Evolutionary conservation across 2,329 filamentous ascomycete species (phyloP).

Genomic region (Hymenoscyphus fructigenus): DNA sequence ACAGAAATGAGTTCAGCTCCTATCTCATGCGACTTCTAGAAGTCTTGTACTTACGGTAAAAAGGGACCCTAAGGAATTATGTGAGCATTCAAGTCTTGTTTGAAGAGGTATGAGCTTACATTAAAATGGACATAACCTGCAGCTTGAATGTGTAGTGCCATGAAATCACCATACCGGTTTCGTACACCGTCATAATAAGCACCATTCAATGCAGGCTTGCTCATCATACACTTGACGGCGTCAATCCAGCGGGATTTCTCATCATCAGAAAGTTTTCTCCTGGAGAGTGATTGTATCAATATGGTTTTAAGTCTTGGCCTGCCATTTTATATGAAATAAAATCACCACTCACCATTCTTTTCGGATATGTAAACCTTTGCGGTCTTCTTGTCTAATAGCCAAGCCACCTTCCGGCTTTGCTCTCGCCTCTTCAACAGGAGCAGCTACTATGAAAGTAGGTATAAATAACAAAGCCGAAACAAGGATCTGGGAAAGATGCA

Average conservation of each 20-base stretch:
- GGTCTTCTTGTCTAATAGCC: background rate
- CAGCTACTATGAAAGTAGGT: background rate
- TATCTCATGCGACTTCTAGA: background rate
- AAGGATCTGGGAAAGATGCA: background rate
- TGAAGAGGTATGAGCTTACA: slow-evolving; percentile 14
- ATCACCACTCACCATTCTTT: background rate
- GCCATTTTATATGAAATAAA: background rate
- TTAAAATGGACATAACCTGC: slow-evolving; percentile 45
- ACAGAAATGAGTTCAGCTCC: background rate
- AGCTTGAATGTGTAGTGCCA: slow-evolving; percentile 49
- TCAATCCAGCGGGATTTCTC: slow-evolving; percentile 44
- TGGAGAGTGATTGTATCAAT: background rate
- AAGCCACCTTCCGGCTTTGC: background rate
- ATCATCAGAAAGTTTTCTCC: slow-evolving; percentile 35
- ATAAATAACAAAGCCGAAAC: background rate
- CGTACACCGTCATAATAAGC: slow-evolving; percentile 42
- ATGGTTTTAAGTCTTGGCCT: no score
- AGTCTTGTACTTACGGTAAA: background rate
- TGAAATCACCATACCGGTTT: slow-evolving; percentile 51
- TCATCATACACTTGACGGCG: slow-evolving; percentile 46
- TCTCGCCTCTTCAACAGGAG: background rate
- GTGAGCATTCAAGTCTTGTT: slow-evolving; percentile 2
- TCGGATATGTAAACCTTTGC: background rate
- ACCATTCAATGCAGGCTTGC: slow-evolving; percentile 39
- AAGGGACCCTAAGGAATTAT: slow-evolving; percentile 8